Evolutionary conservation across 257 asterid genomes (phyloP), one percentile per base, ranked within the genome.

Genomic region (Fraxinus excelsior): DNA sequence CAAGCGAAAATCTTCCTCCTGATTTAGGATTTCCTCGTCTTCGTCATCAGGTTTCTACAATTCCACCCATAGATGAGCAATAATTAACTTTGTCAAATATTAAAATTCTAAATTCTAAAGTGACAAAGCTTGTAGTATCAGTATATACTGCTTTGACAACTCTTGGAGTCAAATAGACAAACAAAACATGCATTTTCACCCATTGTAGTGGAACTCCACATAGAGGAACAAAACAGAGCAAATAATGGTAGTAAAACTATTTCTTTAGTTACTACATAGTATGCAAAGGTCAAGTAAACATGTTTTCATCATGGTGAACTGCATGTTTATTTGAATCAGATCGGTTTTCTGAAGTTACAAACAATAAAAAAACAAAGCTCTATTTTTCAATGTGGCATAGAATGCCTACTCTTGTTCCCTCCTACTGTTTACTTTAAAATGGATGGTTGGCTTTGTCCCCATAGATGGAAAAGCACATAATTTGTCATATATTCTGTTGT

Each of bases 31-130:
- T 49, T 91, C 97, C 3, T 82, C 40, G 5, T 90, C 97, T 79
- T 94, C 97, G 7, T 91, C 97, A 65, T 94, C 99, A 34, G 95
- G 89, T 83, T 91, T 88, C 99, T 94, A 91, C 77, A 80, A 83
- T 44, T 38, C 73, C 74, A 37, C 75, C 5, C 21, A 76, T 6
- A 4, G 37, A 49, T 72, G 67, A 70, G 3, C 31, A 16, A 51
- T 37, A 35, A 58, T 31, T 8, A 40, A 80, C 25, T 21, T 12
- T 8, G 34, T 46, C 60, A 77, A 49, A 5, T 34, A 70, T 58
- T 58, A 16, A 40, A 7, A 60, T 6, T 13, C 12, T 31, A 42
- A 42, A 34, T 71, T 70, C 10, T 32, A 25, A 75, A 25, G 11
- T 51, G 26, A 62, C 16, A 32, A 70, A 8, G 68, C 16, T 62